phyloP scores from a whole-genome alignment of 805 yeast genomes.

The Starmerella scarabaei region DNA sequence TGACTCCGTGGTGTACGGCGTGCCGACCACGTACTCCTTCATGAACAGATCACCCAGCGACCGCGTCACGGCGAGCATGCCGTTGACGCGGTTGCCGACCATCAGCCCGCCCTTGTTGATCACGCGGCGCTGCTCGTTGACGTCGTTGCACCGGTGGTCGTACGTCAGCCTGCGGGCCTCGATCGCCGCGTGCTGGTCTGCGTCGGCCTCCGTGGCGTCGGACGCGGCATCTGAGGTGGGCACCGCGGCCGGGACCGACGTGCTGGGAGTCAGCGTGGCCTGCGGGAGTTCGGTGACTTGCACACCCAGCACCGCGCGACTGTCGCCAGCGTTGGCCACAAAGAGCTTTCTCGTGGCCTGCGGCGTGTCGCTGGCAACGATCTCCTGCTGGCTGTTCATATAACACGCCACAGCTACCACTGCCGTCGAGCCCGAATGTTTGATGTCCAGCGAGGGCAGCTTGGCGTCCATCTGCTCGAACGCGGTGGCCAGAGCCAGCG shows the following conservation, averaged over 20 bases:
- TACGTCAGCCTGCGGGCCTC: constrained; percentile 68
- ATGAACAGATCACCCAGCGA: constrained; percentile 89
- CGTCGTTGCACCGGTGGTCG: constrained; percentile 87
- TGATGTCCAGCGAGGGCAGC: constrained; percentile 46
- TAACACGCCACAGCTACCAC: constrained; percentile 84
- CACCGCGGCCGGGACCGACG: not conserved
- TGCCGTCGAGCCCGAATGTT: constrained; percentile 86
- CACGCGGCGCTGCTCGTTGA: constrained; percentile 61
- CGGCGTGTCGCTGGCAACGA: constrained; percentile 5
- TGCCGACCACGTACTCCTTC: constrained; percentile 77
- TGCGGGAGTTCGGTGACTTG: not conserved
- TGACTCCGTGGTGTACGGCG: constrained; percentile 85
- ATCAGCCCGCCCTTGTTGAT: constrained; percentile 72
- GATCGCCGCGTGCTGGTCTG: constrained; percentile 31
- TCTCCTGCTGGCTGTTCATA: constrained; percentile 35
- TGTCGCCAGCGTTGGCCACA: constrained; percentile 93
- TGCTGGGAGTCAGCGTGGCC: not conserved
- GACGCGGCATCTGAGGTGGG: constrained; percentile 2
- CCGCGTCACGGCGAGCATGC: constrained; percentile 87
- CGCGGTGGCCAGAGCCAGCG: constrained; percentile 53
- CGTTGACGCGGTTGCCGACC: constrained; percentile 85
- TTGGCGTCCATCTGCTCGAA: constrained; percentile 65
- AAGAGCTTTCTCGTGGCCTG: constrained; percentile 48
- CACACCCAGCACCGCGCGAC: constrained; percentile 57
- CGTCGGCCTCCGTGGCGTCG: constrained; percentile 12